A percentile compares a stretch with the other conserved stretches of the same genome.
phyloP scores from a whole-genome alignment of 1,139 yeast genomes.

The Casaregolazyma suthepensis region DNA sequence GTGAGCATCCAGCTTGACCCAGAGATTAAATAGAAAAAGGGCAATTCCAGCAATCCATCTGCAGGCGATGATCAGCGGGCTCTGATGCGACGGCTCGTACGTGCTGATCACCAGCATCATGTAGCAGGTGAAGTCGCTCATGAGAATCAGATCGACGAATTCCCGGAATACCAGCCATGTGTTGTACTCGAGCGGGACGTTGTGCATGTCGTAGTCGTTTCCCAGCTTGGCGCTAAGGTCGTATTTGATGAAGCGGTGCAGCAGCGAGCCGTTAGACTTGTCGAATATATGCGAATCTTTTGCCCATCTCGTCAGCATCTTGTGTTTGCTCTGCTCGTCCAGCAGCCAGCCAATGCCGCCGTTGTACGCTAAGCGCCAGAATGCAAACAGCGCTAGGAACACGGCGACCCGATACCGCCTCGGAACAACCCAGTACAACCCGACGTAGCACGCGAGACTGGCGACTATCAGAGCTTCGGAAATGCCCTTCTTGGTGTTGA shows the following conservation, averaged over 20 bases:
- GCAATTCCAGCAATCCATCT: conserved; percentile 39
- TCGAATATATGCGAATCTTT: conserved; percentile 44
- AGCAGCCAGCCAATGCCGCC: conserved; percentile 72
- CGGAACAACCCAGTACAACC: conserved; percentile 39
- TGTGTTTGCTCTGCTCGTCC: conserved; percentile 59
- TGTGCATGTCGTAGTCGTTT: conserved; percentile 40
- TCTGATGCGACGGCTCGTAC: conserved; percentile 39
- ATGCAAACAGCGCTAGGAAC: conserved; percentile 51
- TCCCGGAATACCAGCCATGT: conserved; percentile 80
- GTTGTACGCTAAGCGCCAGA: conserved; percentile 77
- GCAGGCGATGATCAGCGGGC: conserved; percentile 31
- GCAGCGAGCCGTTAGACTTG: conserved; percentile 21
- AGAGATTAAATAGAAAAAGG: conserved; percentile 64
- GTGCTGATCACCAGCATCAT: conserved; percentile 64
- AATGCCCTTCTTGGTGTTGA: conserved; percentile 61
- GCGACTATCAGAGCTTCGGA: conserved; percentile 57
- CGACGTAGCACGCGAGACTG: conserved; percentile 46
- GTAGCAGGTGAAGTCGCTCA: conserved; percentile 81
- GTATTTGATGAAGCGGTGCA: conserved; percentile 42
- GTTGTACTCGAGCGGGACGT: conserved; percentile 68
- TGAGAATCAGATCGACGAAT: conserved; percentile 72
- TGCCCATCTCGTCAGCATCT: conserved; percentile 53
- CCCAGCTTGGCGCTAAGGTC: conserved; percentile 61
- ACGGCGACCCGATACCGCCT: conserved; percentile 38
- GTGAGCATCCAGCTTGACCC: conserved; percentile 89